A percentile compares a stretch with the other conserved stretches of the same genome.
phyloP scores from a whole-genome alignment of 108 stramenopile species.

The Nannochloropsis salina region DNA sequence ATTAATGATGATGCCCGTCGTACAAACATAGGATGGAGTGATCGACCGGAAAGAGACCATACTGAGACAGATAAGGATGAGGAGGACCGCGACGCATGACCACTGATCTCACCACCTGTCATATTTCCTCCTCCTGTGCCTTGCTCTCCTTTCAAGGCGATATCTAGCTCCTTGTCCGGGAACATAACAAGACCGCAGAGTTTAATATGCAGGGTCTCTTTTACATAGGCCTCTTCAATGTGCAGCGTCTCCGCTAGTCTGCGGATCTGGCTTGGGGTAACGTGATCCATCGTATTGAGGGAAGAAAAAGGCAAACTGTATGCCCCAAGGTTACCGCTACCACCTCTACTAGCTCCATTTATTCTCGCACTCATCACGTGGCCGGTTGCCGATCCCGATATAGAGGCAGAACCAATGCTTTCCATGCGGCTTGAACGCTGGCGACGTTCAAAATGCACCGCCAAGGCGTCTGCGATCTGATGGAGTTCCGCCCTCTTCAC shows the following conservation, averaged over 20 bases:
- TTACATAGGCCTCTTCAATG: neutral
- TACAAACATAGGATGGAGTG: neutral
- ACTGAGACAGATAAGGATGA: neutral
- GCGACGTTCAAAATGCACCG: neutral
- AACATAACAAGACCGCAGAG: neutral
- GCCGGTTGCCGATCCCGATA: neutral
- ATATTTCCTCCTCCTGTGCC: neutral
- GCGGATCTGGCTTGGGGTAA: neutral
- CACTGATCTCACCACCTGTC: neutral
- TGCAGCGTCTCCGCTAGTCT: neutral
- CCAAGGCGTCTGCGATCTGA: neutral
- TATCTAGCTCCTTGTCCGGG: neutral
- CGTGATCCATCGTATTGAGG: neutral
- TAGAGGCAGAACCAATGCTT: neutral
- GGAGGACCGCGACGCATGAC: neutral
- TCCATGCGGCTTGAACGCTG: neutral
- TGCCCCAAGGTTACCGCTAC: neutral
- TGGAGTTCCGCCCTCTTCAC: neutral
- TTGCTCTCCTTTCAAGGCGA: neutral
- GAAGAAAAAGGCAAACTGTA: neutral
- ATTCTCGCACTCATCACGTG: neutral
- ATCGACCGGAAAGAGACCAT: neutral
- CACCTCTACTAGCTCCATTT: neutral
- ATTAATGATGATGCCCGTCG: constrained; percentile 4
- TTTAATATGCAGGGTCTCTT: neutral